Evolutionary conservation across 169 alveolate species (phyloP).

Genomic region (Cryptosporidium felis): DNA sequence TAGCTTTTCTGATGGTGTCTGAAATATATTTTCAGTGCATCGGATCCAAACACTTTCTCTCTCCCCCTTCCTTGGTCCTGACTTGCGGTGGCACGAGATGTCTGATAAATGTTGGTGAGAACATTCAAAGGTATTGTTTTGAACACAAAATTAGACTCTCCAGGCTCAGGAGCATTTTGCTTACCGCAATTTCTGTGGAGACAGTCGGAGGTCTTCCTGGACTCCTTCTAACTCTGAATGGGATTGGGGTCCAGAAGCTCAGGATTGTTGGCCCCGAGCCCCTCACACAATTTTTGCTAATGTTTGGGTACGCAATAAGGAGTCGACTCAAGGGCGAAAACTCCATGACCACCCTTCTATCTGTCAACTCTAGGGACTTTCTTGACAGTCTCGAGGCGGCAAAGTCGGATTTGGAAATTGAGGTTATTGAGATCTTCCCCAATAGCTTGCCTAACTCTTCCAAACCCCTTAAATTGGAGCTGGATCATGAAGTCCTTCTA

Average conservation of each 20-base stretch:
- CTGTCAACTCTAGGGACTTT: conserved; percentile 8
- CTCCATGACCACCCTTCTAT: background rate
- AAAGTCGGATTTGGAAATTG: conserved; percentile 37
- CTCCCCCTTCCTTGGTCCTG: conserved; percentile 83
- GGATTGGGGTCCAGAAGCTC: conserved; percentile 75
- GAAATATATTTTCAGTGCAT: conserved; percentile 79
- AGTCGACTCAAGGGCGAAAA: background rate
- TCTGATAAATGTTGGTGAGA: conserved; percentile 85
- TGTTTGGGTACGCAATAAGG: conserved; percentile 12
- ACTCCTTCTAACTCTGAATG: conserved; percentile 80
- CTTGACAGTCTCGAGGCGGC: background rate
- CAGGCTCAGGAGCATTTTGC: conserved; percentile 74
- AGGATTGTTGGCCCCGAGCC: conserved; percentile 82
- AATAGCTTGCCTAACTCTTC: conserved; percentile 1
- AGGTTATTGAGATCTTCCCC: background rate
- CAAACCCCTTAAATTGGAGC: background rate
- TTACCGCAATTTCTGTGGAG: conserved; percentile 78
- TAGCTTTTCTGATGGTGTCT: background rate
- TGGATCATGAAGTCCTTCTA: background rate
- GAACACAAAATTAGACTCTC: conserved; percentile 81
- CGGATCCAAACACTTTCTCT: conserved; percentile 81
- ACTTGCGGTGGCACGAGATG: conserved; percentile 77
- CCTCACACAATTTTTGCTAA: conserved; percentile 11
- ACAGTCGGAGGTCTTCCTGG: conserved; percentile 84
- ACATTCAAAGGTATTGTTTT: conserved; percentile 81